Percentiles rank a stretch among this genome's conserved stretches.
These are phyloP conservation scores for Moesziomyces parantarcticus DNA, from an alignment of 1,284 basidiomycete genomes.

Conservation along the genomic window DNA sequence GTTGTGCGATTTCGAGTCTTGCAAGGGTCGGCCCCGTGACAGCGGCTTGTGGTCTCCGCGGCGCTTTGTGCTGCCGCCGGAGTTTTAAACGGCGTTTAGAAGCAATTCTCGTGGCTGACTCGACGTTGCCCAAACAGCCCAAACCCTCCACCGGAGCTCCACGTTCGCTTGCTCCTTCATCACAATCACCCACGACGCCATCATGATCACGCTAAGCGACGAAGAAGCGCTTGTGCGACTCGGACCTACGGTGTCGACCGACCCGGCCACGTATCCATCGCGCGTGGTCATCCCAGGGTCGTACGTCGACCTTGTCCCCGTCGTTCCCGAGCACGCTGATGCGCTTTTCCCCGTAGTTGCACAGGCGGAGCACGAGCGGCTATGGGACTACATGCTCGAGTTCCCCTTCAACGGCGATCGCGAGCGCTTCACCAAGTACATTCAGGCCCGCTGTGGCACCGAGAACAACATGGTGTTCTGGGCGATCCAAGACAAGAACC, in stretches of 20 bases:
- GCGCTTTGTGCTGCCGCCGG: neutral
- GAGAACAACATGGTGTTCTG: conserved; percentile 44
- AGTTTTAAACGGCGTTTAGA: neutral
- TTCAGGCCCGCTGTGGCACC: conserved; percentile 2
- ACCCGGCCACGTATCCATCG: conserved; percentile 18
- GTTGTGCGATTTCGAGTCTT: too few relatives aligned
- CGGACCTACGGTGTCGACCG: conserved; percentile 18
- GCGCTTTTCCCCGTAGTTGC: conserved; percentile 21
- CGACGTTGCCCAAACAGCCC: neutral
- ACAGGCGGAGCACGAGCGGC: conserved; percentile 29
- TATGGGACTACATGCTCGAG: conserved; percentile 43
- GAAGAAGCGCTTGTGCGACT: conserved; percentile 32
- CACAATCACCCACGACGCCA: neutral
- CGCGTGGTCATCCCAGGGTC: conserved; percentile 19
- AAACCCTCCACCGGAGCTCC: too few relatives aligned
- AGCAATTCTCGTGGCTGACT: conserved; percentile 4
- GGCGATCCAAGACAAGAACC: conserved; percentile 26
- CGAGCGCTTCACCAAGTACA: conserved; percentile 6
- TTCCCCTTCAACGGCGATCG: conserved; percentile 26
- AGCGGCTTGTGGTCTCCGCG: too few relatives aligned
- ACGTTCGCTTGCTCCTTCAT: neutral
- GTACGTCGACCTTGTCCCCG: conserved; percentile 38
- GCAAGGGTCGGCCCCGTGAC: too few relatives aligned
- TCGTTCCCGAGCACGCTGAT: conserved; percentile 15
- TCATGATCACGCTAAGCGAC: conserved; percentile 24